phyloP scores from a whole-genome alignment of 306 rosid genomes.

The Fragaria iinumae region DNA sequence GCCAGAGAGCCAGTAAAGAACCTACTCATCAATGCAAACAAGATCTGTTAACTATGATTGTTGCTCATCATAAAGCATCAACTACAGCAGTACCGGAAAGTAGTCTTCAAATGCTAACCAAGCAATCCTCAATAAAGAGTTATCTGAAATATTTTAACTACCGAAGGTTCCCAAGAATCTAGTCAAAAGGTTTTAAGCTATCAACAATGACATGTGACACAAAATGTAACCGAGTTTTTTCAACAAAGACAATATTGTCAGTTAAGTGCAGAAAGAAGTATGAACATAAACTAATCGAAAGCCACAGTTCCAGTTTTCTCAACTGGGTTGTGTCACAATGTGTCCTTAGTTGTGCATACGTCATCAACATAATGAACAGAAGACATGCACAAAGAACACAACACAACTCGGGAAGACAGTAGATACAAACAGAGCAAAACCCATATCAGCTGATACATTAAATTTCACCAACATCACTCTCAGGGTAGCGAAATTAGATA shows the following conservation, averaged over 20 bases:
- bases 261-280: background rate
- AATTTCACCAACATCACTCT: background rate
- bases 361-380: background rate
- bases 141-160: background rate
- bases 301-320: background rate
- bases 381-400: background rate
- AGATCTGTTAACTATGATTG: background rate
- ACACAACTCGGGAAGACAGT: background rate
- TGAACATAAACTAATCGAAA: background rate
- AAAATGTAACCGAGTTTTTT: background rate
- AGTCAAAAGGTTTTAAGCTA: background rate
- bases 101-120: background rate
- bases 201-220: background rate
- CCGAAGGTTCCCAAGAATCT: background rate
- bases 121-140: background rate
- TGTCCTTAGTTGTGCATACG: background rate
- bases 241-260: background rate
- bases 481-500: background rate
- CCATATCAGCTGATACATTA: constrained; percentile 4
- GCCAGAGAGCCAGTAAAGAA: constrained; percentile 89
- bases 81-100: background rate
- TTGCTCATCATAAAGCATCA: constrained; percentile 7
- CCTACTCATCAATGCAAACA: constrained; percentile 40
- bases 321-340: background rate
- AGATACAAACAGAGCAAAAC: background rate